Base-by-base conservation (phyloP, 2,329 filamentous ascomycete species). In the Tolypocladium sp. region DNA sequence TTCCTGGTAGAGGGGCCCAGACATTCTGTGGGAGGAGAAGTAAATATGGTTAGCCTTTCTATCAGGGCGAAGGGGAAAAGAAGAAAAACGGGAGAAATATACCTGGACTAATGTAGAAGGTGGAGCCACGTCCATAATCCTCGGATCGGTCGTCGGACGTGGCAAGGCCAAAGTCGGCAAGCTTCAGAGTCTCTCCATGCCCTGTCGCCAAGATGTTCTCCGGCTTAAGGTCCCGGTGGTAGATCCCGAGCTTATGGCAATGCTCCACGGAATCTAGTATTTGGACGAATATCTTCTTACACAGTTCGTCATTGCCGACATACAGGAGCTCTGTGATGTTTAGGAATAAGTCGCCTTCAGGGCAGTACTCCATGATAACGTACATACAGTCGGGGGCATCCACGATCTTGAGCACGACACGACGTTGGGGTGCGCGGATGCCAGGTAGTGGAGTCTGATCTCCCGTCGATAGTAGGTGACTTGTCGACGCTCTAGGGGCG, bases 41-140 rank as follows among this genome's bases (percentile, higher is more conserved):
- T 59, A 64, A 62, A 66, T 58, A 59, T 55, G 41, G 55, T 38
- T 10, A 25, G 51, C n/a, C 37, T 22, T 35, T n/a, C 7, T 25
- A 25, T 22, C 49, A 13, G 59, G 30, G 27, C 61, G 56, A 44
- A 59, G 55, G 53, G 59, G 56, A 58, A 60, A 59, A 58, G 57
- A 58, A 46, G 56, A 60, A 55, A 37, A 37, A 10, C 15, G 35
- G 35, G 35, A 10, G 4, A 62, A 61, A 69, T 84, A 74, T 89
- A 97, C 92, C 93, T 84, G 94, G 94, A 71, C 91, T 96, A 94
- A 97, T 97, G 79, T 99, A 99, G 70, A 97, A 97, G 17, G 93
- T 97, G 40, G 94, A 97, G 63, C 94, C 94, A 73, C 94, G 97
- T 69, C 94, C 94, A 75, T 96, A 97, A 74, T 99, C 94, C 67